Conservation (phyloP, 78 protist species). For the Protostelium mycophagum region DNA sequence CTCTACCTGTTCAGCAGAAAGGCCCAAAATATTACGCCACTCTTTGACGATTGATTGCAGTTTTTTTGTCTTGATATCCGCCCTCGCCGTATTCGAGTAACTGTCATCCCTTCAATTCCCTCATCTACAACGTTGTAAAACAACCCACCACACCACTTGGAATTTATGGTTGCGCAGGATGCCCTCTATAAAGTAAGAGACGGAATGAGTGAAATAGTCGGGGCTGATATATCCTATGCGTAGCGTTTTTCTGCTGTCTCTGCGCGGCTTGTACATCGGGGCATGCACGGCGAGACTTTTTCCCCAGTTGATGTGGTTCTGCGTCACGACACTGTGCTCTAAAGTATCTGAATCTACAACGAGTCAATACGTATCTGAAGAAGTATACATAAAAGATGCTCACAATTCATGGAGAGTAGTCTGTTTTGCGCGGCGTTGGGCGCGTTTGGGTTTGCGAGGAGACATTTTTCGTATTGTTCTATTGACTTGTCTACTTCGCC, state of each 20-base stretch:
- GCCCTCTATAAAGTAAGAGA: constrained; percentile 68
- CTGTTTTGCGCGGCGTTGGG: constrained; percentile 57
- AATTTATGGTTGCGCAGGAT: constrained; percentile 41
- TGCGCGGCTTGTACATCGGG: not conserved
- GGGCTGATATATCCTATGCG: constrained; percentile 73
- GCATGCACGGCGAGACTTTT: not conserved
- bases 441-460: constrained; percentile 17
- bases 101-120: not conserved
- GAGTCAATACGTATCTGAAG: not conserved
- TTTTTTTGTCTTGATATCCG: constrained; percentile 36
- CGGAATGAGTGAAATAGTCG: constrained; percentile 69
- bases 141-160: constrained; percentile 6
- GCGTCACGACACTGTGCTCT: not conserved
- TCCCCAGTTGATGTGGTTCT: not conserved
- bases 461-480: constrained; percentile 21
- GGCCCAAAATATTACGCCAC: constrained; percentile 38
- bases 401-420: constrained; percentile 56
- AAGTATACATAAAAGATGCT: not conserved
- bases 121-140: not conserved
- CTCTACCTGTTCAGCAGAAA: not conserved
- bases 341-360: not conserved
- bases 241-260: not conserved
- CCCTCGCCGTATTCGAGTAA: constrained; percentile 19
- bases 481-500: constrained; percentile 51
- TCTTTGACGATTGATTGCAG: constrained; percentile 3